Base-by-base conservation (phyloP, 83 land plant genomes). In the Isoetes engelmannii region DNA sequence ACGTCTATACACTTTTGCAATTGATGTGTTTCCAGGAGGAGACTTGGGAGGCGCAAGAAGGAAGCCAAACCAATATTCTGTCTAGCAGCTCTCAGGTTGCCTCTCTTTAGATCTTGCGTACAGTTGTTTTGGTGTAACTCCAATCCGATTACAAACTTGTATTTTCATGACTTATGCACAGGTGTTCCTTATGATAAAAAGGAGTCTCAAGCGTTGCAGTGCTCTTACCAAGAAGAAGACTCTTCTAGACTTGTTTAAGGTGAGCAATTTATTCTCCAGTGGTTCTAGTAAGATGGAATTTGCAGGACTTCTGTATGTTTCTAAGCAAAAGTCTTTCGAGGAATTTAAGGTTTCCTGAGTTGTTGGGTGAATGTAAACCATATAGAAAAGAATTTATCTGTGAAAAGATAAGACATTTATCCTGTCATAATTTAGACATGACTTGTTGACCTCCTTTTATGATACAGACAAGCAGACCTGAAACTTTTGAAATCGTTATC, bases 141-240 rank as follows among this genome's bases (percentile, higher is more conserved):
- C 18, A 42, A 12, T 18, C 10, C 19, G 18, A 8, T 12, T 8
- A 2, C 28, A 18, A 19, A 59, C 1, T 59, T 59, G 28, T 59
- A 19, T 59, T 59, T 37, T 59, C 8, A 28, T 28, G 37, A 17
- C 17, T 51, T 51, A 51, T 51, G 37, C 37, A 28, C 62, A 59
- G 62, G 20, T 59, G 18, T 59, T 59, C 28, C 19, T 18, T 1
- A 7, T 18, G 62, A 59, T 59, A 18, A 59, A 59, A 42, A 59
- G 28, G 28, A 59, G 62, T 18, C 28, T 59, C 18, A 59, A 59
- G 19, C 12, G 62, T 7, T 59, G 62, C 19, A 19, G 10, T 12
- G 62, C 62, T 59, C 62, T 59, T 59, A 59, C 62, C 10, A 59
- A 59, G 28, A 59, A 18, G 18, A 18, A 59, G 28, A 59, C 62